Evolutionary conservation across 352 stramenopile species (phyloP), one percentile per base, ranked within the genome.

Genomic region (Plasmopara halstedii): DNA sequence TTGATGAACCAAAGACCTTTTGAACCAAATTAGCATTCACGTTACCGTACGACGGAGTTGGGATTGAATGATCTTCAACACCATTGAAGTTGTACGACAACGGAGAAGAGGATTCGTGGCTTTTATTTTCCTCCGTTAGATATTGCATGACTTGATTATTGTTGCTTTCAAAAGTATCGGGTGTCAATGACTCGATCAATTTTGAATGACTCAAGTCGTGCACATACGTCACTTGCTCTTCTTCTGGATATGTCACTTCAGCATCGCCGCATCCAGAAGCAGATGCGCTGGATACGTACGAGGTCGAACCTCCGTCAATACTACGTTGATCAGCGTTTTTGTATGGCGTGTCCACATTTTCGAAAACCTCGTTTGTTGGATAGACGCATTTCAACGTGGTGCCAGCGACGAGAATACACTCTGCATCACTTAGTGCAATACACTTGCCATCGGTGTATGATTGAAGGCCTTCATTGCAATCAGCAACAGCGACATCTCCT

Each of bases 371-470:
- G 19, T 14, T 23, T 10, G 37, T 35, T 21, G 56, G 45, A 37
- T 51, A 70, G 13, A 45, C 51, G 17, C 65, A 75, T 9, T 55
- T 58, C 62, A 58, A 75, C 11, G 62, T 62, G 1, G 26, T 21
- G 4, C 38, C 54, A 5, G 40, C 52, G 18, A 83, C 56, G 42
- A 76, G 44, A 25, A 56, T 56, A 23, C 71, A 86, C 22, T 64
- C 22, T 0, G 66, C 48, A 35, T 74, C 60, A 42, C 64, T 50
- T 6, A 56, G 53, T 0, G 61, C 59, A 4, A 61, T 14, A 26
- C 69, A 81, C 33, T 51, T 14, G 27, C 43, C 48, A 26, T 53
- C 54, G 20, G 71, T 51, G 45, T 56, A 84, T 14, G 66, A 75
- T 13, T 64, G 46, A 5, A 84, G 50, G 15, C 57, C 57, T 32